Evolutionary conservation across 805 yeast genomes (phyloP).

Genomic region (Yamadazyma olivae): DNA sequence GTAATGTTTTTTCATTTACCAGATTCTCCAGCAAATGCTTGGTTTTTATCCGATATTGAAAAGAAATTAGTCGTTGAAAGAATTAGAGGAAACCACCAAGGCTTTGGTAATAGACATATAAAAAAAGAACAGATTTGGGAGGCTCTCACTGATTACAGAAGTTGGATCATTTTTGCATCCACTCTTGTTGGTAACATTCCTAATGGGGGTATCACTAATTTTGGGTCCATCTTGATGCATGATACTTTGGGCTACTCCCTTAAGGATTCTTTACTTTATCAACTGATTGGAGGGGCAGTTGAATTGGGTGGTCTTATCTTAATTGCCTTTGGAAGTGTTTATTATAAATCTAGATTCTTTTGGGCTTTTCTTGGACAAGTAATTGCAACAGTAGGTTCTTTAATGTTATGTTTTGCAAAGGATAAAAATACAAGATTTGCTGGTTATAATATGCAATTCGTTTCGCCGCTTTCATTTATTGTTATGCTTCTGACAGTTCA

Average conservation of each 20-base stretch:
- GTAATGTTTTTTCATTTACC: conserved; percentile 45
- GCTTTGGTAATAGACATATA: conserved; percentile 38
- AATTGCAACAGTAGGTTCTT: conserved; percentile 21
- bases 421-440: conserved; percentile 16
- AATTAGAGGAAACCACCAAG: conserved; percentile 35
- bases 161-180: conserved; percentile 31
- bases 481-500: conserved; percentile 36
- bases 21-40: conserved; percentile 30
- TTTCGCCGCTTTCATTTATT: conserved; percentile 26
- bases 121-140: conserved; percentile 35
- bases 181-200: conserved; percentile 28
- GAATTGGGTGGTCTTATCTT: conserved; percentile 37
- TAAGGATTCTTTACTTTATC: conserved; percentile 39
- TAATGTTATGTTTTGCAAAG: conserved; percentile 43
- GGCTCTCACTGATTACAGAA: conserved; percentile 32
- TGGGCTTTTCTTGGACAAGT: conserved; percentile 22
- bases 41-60: conserved; percentile 36
- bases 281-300: conserved; percentile 47
- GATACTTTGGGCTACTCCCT: conserved; percentile 23
- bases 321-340: conserved; percentile 23
- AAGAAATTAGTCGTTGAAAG: conserved; percentile 30
- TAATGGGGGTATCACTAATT: conserved; percentile 36
- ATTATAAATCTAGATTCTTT: conserved; percentile 23
- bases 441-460: conserved; percentile 8
- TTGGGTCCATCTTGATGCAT: conserved; percentile 29